A percentile compares a stretch with the other conserved stretches of the same genome.
Conservation (phyloP, 2,329 filamentous ascomycete genomes). For the Sporothrix pseudoabietina region DNA sequence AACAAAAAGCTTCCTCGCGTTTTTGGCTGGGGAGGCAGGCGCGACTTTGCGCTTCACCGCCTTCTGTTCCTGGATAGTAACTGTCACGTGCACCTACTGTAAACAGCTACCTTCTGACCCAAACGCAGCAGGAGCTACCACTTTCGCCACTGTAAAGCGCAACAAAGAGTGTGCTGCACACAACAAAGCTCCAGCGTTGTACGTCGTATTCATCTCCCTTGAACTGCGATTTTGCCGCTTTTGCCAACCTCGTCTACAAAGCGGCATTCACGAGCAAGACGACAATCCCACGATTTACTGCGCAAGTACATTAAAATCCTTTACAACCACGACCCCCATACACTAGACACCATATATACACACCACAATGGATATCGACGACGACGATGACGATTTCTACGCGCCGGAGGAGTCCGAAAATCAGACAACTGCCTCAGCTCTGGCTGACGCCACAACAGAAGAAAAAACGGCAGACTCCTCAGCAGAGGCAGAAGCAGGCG, state of each 20-base stretch:
- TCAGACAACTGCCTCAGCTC: conserved; percentile 34
- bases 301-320: background rate
- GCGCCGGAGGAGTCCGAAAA: conserved; percentile 58
- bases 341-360: background rate
- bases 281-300: background rate
- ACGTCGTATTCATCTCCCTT: background rate
- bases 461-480: conserved; percentile 28
- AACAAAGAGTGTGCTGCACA: background rate
- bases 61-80: background rate
- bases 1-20: conserved; percentile 15
- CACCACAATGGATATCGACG: conserved; percentile 64
- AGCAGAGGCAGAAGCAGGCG: conserved; percentile 48
- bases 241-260: conserved; percentile 11
- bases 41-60: conserved; percentile 10
- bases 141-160: background rate
- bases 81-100: conserved; percentile 2
- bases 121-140: background rate
- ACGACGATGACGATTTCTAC: conserved; percentile 70
- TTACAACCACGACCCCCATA: background rate
- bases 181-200: background rate
- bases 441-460: conserved; percentile 37
- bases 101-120: background rate
- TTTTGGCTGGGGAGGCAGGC: background rate
- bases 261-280: background rate
- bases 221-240: conserved; percentile 22